Conservation (phyloP, 2,329 filamentous ascomycete genomes). For the Chaetomium sp. region DNA sequence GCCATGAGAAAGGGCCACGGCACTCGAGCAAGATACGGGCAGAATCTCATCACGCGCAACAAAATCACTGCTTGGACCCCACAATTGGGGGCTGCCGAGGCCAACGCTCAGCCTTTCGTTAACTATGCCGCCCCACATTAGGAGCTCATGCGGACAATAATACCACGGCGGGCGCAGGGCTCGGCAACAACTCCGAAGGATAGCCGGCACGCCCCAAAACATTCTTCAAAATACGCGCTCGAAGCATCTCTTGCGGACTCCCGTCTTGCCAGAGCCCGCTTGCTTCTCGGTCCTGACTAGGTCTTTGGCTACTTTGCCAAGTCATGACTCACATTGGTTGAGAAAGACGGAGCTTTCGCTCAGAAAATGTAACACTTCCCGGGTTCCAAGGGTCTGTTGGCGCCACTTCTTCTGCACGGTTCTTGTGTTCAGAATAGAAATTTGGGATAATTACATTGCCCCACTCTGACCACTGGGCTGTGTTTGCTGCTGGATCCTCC, state of each 20-base stretch:
- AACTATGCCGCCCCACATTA: not conserved
- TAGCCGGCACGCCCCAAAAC: no score
- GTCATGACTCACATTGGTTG: not conserved
- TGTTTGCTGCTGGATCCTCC: constrained; percentile 4
- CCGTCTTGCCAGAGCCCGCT: no score
- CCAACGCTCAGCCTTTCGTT: not conserved
- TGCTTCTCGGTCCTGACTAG: not conserved
- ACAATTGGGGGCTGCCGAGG: not conserved
- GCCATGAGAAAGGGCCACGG: not conserved
- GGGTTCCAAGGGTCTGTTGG: not conserved
- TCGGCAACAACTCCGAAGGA: not conserved
- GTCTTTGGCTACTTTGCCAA: not conserved
- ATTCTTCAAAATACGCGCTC: not conserved
- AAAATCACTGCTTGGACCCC: not conserved
- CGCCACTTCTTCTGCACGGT: no score
- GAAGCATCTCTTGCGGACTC: not conserved
- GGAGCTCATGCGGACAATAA: not conserved
- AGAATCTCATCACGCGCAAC: not conserved
- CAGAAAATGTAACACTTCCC: not conserved
- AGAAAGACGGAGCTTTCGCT: not conserved
- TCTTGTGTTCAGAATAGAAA: constrained; percentile 5
- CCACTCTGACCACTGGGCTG: not conserved
- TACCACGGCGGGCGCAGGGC: not conserved
- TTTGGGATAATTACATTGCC: not conserved
- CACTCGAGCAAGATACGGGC: no score